Base-by-base conservation (phyloP, 176 grass and related monocot genomes). In the Paspalum notatum region DNA sequence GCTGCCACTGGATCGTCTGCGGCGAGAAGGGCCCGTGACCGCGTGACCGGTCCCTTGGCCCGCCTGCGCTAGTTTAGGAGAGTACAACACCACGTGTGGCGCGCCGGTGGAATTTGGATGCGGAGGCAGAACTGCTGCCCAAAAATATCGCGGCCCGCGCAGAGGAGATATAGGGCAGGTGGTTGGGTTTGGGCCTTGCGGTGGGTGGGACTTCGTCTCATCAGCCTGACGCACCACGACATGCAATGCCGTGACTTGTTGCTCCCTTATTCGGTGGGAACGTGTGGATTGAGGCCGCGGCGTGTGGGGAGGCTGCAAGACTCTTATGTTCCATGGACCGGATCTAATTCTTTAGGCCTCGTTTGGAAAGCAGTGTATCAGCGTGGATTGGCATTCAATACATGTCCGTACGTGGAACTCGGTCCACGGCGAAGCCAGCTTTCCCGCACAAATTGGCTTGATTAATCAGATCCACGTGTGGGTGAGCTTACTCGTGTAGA, bases 1-100 rank as follows among this genome's bases (percentile, higher is more conserved):
- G 32, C 53, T 27, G 78, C n/a, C 12, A 11, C 7, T 38, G 56
- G 72, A 77, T 82, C 72, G 79, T 40, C 46, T 86, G 84, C 77
- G 60, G 69, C 84, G 59, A 2, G n/a, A 10, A 22, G 76, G 41
- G 68, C 75, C 84, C 68, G 75, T 62, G 71, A 68, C 44, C 63
- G 72, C 79, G 79, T 77, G 26, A 62, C 79, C 47, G 61, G 20
- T 63, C 44, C 17, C 64, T 51, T 22, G 14, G 40, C 72, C 37
- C 59, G 48, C 56, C 10, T 40, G 32, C 24, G 17, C 72, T 43
- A 26, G 60, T 26, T 4, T 9, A 11, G 14, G 45, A 12, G 20
- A 10, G 53, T 21, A 18, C 49, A 38, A 37, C 48, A n/a, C 17
- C 72, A 77, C 85, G 64, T 77, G 65, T 18, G 75, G 15, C 58